phyloP scores from a whole-genome alignment of 2,329 filamentous ascomycete genomes.

The Magnaporthales sp. region DNA sequence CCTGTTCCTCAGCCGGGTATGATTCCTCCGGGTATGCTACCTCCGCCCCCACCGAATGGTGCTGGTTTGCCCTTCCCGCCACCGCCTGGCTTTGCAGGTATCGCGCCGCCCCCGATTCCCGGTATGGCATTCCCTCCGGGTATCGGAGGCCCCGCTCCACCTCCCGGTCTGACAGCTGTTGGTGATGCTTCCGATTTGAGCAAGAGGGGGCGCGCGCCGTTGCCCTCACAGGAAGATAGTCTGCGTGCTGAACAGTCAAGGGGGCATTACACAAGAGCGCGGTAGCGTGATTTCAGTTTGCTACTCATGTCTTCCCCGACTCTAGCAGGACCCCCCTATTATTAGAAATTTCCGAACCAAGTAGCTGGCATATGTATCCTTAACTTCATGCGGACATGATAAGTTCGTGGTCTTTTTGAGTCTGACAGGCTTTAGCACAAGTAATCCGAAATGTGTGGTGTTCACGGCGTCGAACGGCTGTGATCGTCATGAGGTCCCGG shows the following conservation, averaged over 20 bases:
- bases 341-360: background rate
- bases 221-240: conserved; percentile 80
- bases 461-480: no score
- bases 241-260: conserved; percentile 66
- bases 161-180: conserved; percentile 20
- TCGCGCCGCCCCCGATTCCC: conserved; percentile 25
- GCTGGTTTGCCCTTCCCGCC: conserved; percentile 19
- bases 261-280: conserved; percentile 49
- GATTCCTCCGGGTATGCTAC: conserved; percentile 36
- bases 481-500: background rate
- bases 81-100: conserved; percentile 34
- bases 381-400: no score
- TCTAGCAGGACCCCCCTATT: background rate
- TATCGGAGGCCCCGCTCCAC: conserved; percentile 24
- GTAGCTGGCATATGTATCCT: background rate
- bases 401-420: no score
- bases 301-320: background rate
- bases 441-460: no score
- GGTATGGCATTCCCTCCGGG: conserved; percentile 24
- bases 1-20: conserved; percentile 46
- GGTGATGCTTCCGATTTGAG: conserved; percentile 25
- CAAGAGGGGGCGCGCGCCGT: conserved; percentile 54
- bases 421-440: no score
- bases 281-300: conserved; percentile 22
- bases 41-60: conserved; percentile 24